These are phyloP conservation scores for Linum lewisii DNA, from an alignment of 345 rosid species.

Conservation along the genomic window DNA sequence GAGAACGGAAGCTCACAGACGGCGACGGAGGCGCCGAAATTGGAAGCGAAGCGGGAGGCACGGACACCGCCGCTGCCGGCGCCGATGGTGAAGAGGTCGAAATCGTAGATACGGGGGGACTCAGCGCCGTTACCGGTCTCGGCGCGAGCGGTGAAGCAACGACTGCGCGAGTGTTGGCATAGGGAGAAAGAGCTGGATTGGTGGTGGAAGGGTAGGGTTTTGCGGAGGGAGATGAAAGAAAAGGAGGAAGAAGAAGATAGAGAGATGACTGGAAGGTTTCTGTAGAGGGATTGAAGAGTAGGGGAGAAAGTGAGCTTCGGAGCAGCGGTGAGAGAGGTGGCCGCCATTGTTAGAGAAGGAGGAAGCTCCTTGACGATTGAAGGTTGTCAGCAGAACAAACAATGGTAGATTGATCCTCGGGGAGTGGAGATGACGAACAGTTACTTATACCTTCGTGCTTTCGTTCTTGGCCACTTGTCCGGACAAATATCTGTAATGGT, in stretches of 20 bases:
- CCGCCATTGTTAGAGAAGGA: slow-evolving; percentile 38
- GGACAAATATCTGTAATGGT: too few species aligned
- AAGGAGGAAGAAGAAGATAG: slow-evolving; percentile 15
- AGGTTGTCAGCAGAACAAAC: too few species aligned
- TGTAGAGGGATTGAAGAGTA: slow-evolving; percentile 34
- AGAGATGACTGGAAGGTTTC: slow-evolving; percentile 24
- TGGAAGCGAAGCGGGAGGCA: slow-evolving; percentile 83
- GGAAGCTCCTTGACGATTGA: too few species aligned
- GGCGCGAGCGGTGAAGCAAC: slow-evolving; percentile 38
- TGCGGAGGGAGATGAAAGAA: slow-evolving; percentile 20
- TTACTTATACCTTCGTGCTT: too few species aligned
- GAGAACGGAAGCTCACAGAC: slow-evolving; percentile 93
- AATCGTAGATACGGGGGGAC: slow-evolving; percentile 48
- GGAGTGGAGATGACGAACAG: too few species aligned
- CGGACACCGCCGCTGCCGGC: slow-evolving; percentile 98
- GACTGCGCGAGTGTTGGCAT: slow-evolving; percentile 15
- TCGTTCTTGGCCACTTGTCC: too few species aligned
- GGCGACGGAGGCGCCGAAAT: slow-evolving; percentile 83
- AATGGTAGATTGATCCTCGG: too few species aligned
- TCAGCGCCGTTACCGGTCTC: slow-evolving; percentile 56
- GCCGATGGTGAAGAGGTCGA: slow-evolving; percentile 91
- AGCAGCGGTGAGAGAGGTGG: slow-evolving; percentile 29
- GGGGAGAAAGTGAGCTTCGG: slow-evolving; percentile 59
- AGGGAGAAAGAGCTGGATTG: slow-evolving; percentile 19
- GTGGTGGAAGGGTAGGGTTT: slow-evolving; percentile 26